Evolutionary conservation across 1,139 yeast species (phyloP).

Genomic region (Arxiozyma heterogenica): DNA sequence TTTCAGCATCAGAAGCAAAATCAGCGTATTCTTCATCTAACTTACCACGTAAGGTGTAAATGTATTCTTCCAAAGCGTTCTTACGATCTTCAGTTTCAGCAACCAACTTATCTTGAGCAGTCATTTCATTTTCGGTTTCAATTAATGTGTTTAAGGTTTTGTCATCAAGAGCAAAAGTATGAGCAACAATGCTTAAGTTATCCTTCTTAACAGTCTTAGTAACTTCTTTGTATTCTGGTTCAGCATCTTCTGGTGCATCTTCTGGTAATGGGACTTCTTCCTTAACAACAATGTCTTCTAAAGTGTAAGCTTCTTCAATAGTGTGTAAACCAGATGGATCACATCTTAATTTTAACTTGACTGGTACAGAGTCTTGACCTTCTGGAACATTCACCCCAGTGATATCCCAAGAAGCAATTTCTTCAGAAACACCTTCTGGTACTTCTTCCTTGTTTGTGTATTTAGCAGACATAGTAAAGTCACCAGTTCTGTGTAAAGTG

Average conservation of each 20-base stretch:
- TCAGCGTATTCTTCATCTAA: constrained; percentile 83
- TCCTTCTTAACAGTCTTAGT: constrained; percentile 92
- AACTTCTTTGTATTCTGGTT: constrained; percentile 83
- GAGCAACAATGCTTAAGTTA: constrained; percentile 52
- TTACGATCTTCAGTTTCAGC: constrained; percentile 98
- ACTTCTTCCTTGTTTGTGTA: constrained; percentile 70
- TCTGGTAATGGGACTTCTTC: constrained; percentile 60
- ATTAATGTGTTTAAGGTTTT: constrained; percentile 49
- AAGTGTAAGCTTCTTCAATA: constrained; percentile 89
- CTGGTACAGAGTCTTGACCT: constrained; percentile 72
- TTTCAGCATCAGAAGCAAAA: constrained; percentile 87
- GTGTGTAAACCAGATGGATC: constrained; percentile 95
- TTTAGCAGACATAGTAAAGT: constrained; percentile 77
- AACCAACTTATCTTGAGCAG: constrained; percentile 87
- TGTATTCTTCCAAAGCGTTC: constrained; percentile 97
- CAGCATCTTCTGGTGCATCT: constrained; percentile 55
- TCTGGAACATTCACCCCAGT: constrained; percentile 74
- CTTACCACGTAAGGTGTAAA: constrained; percentile 94
- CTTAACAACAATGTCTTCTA: constrained; percentile 82
- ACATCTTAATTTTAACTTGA: constrained; percentile 90
- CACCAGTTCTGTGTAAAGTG: constrained; percentile 85
- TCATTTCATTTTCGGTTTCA: constrained; percentile 78
- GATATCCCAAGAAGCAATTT: constrained; percentile 77
- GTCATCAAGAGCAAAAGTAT: constrained; percentile 59
- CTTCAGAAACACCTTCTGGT: constrained; percentile 57